Conservation (phyloP, 208 protist genomes). For the Acanthamoeba healyi region DNA sequence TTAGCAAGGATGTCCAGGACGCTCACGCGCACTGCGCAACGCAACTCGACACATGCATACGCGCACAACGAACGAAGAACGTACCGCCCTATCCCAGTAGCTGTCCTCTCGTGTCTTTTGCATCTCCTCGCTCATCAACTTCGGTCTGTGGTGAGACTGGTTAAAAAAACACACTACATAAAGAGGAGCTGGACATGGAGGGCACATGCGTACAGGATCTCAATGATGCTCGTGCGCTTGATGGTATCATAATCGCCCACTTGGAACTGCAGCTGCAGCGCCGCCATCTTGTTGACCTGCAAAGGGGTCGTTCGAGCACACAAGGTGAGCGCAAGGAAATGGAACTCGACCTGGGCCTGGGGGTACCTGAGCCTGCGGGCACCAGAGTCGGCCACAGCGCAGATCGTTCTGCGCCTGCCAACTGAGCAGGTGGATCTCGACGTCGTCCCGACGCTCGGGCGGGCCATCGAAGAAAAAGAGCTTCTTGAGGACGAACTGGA, state of each 20-base stretch:
- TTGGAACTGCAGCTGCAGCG: conserved; percentile 2
- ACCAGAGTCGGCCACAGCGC: neutral
- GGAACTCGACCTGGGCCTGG: no score
- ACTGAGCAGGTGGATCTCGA: neutral
- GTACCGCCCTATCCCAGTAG: neutral
- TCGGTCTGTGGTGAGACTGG: neutral
- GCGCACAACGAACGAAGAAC: neutral
- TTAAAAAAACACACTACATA: no score
- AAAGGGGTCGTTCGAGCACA: no score
- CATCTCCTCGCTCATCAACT: neutral
- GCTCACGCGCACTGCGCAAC: no score
- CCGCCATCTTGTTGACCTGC: neutral
- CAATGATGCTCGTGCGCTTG: neutral
- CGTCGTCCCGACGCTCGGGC: neutral
- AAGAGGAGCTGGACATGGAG: no score
- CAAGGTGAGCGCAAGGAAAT: no score
- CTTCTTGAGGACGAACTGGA: conserved; percentile 19
- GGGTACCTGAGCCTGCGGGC: neutral
- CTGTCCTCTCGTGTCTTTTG: neutral
- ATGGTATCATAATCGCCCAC: neutral
- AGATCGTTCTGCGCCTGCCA: conserved; percentile 18
- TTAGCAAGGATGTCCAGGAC: no score
- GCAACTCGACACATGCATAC: no score
- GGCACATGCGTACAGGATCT: neutral
- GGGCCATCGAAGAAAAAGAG: neutral